These are phyloP conservation scores for Sclerotinia spermophila DNA, from an alignment of 2,329 filamentous ascomycete genomes.

Conservation along the genomic window DNA sequence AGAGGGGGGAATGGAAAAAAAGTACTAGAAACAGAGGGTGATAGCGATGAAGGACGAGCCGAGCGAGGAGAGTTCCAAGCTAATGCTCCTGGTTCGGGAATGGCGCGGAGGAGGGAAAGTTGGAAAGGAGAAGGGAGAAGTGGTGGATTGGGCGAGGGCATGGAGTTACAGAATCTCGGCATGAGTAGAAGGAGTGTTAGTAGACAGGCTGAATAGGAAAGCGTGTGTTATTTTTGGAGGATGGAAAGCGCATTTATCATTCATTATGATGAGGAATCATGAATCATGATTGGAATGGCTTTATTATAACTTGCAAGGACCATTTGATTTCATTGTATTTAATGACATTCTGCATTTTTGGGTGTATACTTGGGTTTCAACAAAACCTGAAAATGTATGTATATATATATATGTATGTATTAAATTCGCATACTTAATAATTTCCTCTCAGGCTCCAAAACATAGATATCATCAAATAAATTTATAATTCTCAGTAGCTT, in stretches of 20 bases:
- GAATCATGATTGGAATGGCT: no score
- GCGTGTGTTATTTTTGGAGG: neutral
- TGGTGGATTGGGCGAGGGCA: conserved; percentile 20
- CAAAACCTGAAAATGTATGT: neutral
- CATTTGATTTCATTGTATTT: neutral
- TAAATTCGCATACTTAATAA: no score
- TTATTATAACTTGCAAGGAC: no score
- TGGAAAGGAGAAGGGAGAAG: conserved; percentile 25
- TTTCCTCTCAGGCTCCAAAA: no score
- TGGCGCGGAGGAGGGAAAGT: conserved; percentile 13
- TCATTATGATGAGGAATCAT: neutral
- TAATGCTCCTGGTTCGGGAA: neutral
- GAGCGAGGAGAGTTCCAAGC: conserved; percentile 29
- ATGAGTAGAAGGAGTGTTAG: conserved; percentile 31
- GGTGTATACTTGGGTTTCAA: neutral
- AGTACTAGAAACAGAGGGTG: conserved; percentile 19
- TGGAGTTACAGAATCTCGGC: conserved; percentile 24
- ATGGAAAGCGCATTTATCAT: neutral
- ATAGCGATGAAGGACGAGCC: conserved; percentile 25
- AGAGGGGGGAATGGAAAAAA: conserved; percentile 23
- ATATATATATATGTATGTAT: no score
- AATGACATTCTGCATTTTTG: neutral
- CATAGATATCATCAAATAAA: no score
- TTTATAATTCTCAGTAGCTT: no score
- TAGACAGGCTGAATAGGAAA: conserved; percentile 27